These are phyloP conservation scores for Keithomyces neogunnii DNA, from an alignment of 2,329 filamentous ascomycete species.

Conservation along the genomic window DNA sequence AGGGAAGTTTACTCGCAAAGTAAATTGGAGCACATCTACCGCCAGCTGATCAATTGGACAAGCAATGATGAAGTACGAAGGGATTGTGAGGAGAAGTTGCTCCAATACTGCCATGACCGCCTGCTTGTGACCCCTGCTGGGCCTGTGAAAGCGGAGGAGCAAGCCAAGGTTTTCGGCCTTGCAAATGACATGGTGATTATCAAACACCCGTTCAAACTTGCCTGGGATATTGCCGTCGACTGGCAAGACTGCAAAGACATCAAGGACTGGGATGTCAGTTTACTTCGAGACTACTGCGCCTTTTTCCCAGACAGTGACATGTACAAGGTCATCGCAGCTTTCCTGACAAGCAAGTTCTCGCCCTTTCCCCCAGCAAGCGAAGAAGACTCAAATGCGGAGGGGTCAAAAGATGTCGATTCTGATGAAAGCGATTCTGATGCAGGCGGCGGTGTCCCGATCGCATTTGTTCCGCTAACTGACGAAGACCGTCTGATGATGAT, in stretches of 20 bases:
- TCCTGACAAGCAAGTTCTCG: slow-evolving; percentile 73
- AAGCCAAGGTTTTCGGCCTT: slow-evolving; percentile 63
- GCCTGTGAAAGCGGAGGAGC: slow-evolving; percentile 58
- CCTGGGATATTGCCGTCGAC: slow-evolving; percentile 86
- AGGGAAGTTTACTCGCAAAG: slow-evolving; percentile 72
- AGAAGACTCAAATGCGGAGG: slow-evolving; percentile 12
- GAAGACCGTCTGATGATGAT: slow-evolving; percentile 78
- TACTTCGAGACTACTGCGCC: slow-evolving; percentile 72
- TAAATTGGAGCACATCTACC: slow-evolving; percentile 71
- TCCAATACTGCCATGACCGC: slow-evolving; percentile 72
- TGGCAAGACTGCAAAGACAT: slow-evolving; percentile 76
- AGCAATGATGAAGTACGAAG: slow-evolving; percentile 77
- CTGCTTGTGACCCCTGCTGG: slow-evolving; percentile 60
- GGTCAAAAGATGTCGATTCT: slow-evolving; percentile 26
- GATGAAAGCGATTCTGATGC: slow-evolving; percentile 54
- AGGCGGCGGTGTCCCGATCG: slow-evolving; percentile 44
- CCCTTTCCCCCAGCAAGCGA: slow-evolving; percentile 54
- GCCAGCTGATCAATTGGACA: slow-evolving; percentile 82
- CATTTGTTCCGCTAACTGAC: slow-evolving; percentile 52
- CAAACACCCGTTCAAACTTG: slow-evolving; percentile 79
- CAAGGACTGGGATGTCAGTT: slow-evolving; percentile 65
- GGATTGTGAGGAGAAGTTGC: slow-evolving; percentile 80
- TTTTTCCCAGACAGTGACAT: slow-evolving; percentile 82
- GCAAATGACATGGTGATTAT: slow-evolving; percentile 94
- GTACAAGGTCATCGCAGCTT: slow-evolving; percentile 73